phyloP scores from a whole-genome alignment of 352 stramenopile species.

The Phytophthora litchii region DNA sequence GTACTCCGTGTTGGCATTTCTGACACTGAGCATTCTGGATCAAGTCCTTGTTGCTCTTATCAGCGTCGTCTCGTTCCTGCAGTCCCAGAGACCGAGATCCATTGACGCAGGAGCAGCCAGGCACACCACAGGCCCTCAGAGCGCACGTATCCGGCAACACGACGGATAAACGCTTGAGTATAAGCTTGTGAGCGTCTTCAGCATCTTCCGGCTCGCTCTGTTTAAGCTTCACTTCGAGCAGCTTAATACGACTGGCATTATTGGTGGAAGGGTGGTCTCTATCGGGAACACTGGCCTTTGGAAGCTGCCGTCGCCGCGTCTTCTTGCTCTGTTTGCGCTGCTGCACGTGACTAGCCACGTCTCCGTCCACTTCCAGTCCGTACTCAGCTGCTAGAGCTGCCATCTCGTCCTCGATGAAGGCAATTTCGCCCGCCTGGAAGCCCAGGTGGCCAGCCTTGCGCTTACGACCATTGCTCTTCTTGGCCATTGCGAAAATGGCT shows the following conservation, averaged over 20 bases:
- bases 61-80: slow-evolving; percentile 11
- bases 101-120: slow-evolving; percentile 64
- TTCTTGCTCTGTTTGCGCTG: slow-evolving; percentile 65
- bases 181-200: slow-evolving; percentile 46
- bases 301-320: slow-evolving; percentile 19
- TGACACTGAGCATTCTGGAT: slow-evolving; percentile 50
- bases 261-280: not conserved
- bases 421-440: slow-evolving; percentile 77
- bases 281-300: not conserved
- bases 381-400: slow-evolving; percentile 79
- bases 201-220: slow-evolving; percentile 23
- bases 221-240: slow-evolving; percentile 19
- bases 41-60: slow-evolving; percentile 37
- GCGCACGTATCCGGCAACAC: slow-evolving; percentile 61
- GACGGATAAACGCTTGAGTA: slow-evolving; percentile 45
- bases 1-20: slow-evolving; percentile 71
- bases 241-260: slow-evolving; percentile 6
- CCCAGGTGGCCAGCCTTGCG: slow-evolving; percentile 76
- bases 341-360: slow-evolving; percentile 66
- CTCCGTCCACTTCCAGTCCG: slow-evolving; percentile 69
- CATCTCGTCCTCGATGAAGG: slow-evolving; percentile 90
- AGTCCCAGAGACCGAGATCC: slow-evolving; percentile 46
- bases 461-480: slow-evolving; percentile 47
- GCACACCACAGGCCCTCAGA: slow-evolving; percentile 60
- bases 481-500: slow-evolving; percentile 17